Evolutionary conservation across 1,284 basidiomycete species (phyloP).

Genomic region (Porphyrellus sp.): DNA sequence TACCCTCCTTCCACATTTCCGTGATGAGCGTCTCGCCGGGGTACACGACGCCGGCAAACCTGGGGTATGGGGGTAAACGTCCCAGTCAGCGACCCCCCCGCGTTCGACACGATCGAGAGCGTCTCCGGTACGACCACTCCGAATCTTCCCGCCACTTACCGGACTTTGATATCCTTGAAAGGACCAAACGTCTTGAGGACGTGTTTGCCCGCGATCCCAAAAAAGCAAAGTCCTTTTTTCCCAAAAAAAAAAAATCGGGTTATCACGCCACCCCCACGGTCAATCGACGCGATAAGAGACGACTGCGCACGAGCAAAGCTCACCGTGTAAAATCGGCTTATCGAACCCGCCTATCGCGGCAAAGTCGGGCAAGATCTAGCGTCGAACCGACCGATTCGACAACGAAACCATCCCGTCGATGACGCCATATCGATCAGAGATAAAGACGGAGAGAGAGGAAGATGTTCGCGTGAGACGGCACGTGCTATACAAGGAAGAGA

Average conservation of each 20-base stretch:
- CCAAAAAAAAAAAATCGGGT: too few relatives aligned
- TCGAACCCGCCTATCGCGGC: conserved; percentile 94
- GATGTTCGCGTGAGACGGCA: too few relatives aligned
- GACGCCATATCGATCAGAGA: background rate
- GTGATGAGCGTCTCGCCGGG: conserved; percentile 95
- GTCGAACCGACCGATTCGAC: conserved; percentile 5
- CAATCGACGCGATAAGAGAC: too few relatives aligned
- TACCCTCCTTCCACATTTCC: conserved; percentile 96
- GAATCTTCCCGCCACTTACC: conserved; percentile 47
- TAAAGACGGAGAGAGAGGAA: too few relatives aligned
- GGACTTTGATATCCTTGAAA: conserved; percentile 94
- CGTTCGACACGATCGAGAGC: background rate
- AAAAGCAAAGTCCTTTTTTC: conserved; percentile 87
- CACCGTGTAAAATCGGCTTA: conserved; percentile 79
- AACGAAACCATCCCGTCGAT: background rate
- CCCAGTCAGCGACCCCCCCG: background rate
- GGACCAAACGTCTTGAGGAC: conserved; percentile 84
- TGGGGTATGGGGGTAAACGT: conserved; percentile 25
- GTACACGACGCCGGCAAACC: conserved; percentile 88
- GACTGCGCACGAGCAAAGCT: too few relatives aligned
- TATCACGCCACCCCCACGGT: too few relatives aligned
- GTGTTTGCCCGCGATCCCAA: conserved; percentile 95
- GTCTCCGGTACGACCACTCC: background rate
- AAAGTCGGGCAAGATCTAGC: conserved; percentile 89
- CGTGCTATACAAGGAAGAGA: background rate